These are phyloP conservation scores for Lactuca sativa DNA, from an alignment of 129 eudicot species.

Conservation along the genomic window DNA sequence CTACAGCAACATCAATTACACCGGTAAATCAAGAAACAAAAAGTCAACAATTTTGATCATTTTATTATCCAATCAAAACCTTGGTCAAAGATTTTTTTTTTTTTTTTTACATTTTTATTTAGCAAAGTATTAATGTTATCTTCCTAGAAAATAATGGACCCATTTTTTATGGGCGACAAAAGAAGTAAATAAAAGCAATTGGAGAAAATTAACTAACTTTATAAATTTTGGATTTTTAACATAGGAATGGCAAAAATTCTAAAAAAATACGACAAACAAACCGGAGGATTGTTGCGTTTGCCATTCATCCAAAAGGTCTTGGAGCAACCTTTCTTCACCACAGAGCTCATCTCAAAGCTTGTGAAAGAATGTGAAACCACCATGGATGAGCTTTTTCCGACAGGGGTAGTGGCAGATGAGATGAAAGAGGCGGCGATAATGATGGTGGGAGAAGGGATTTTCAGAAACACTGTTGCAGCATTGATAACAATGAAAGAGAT, in stretches of 20 bases:
- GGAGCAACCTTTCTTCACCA: constrained; percentile 85
- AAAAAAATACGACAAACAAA: constrained; percentile 89
- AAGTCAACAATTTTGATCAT: constrained; percentile 13
- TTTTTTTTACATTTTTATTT: not conserved
- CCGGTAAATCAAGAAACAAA: constrained; percentile 47
- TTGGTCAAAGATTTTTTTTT: no score
- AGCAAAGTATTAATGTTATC: not conserved
- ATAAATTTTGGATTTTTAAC: not conserved
- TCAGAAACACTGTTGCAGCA: constrained; percentile 83
- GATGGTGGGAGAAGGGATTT: constrained; percentile 69
- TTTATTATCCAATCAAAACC: constrained; percentile 11
- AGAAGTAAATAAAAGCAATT: not conserved
- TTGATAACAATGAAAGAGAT: constrained; percentile 79
- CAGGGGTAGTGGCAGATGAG: constrained; percentile 11
- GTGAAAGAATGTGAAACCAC: constrained; percentile 68
- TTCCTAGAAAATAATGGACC: not conserved
- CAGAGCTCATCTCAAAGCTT: constrained; percentile 76
- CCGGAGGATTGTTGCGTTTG: constrained; percentile 68
- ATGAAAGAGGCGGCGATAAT: constrained; percentile 20
- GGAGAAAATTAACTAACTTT: not conserved
- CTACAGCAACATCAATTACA: constrained; percentile 83
- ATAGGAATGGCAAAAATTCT: constrained; percentile 85
- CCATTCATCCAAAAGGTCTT: constrained; percentile 71
- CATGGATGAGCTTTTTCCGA: constrained; percentile 62
- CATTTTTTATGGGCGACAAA: not conserved